Evolutionary conservation across 805 yeast species (phyloP), one percentile per base, ranked within the genome.

Genomic region (Kodamaea lidongshanica): DNA sequence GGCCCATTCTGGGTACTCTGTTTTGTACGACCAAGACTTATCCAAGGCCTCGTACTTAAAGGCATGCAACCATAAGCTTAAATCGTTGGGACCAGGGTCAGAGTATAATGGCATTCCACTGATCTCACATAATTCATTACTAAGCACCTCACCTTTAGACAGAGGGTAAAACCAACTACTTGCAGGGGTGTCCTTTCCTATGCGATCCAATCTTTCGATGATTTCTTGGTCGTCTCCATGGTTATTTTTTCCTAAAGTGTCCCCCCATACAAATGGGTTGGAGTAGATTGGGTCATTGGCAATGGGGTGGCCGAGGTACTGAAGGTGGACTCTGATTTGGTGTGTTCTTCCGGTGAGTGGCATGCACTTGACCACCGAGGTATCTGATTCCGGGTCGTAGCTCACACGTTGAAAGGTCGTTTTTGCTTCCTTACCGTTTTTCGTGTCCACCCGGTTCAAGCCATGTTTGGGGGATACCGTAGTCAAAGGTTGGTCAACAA

Each of bases 301-400:
- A 19, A 64, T 60, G 1, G 69, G 67, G 34, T 65, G 71, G 0
- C 96, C 96, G n/a, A 92, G 44, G 41, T 67, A 80, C 55, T 88
- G 96, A 34, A 92, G 58, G 59, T 92, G 98, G 1, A 92, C 95
- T 37, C 98, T 65, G 29, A 92, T 87, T 52, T 89, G 98, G 54
- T 89, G 98, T 0, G 96, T 86, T 48, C 98, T 67, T 0, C 98
- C 98, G 0, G 98, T 89, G 11, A 71, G 58, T 1, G 98, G 98
- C 41, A 65, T 70, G 55, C 97, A 89, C 37, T 75, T 66, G 3
- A 92, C 95, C 16, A 92, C 67, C 32, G 85, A 74, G 6, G 77
- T 67, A 23, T 67, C 48, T 1, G 81, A 72, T 7, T 29, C 47
- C 4, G 56, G 50, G 55, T 88, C 85, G 46, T 69, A 83, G n/a